Evolutionary conservation across 1,284 basidiomycete genomes (phyloP), one percentile per base, ranked within the genome.

Genomic region (Fomitiporia mediterranea): DNA sequence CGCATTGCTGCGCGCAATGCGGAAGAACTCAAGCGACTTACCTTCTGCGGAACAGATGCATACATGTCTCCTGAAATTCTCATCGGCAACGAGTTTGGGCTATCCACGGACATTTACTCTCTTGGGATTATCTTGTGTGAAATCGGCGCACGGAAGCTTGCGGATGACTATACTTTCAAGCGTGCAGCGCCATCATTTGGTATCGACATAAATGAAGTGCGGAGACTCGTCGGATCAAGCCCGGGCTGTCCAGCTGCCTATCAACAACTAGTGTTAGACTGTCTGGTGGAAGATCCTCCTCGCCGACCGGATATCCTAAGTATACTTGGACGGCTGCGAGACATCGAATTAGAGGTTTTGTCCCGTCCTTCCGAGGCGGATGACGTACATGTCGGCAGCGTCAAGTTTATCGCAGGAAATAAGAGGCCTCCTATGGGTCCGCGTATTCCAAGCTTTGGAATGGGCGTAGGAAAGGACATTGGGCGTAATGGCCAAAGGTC

Each of bases 31-130:
- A 89, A 89, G 65, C 81, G 94, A 19, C 84, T 98, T 64, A 97
- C 92, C 0, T 98, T 96, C 73, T 98, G 96, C 65, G 95, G 95
- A 15, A 98, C 95, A 0, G 95, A 98, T 66, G 89, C 90, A 2
- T 93, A 92, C 72, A 91, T 90, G 91, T 92, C 85, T 7, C 96
- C 95, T 0, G 96, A 98, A 70, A 97, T 99, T 63, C 75, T 98
- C 5, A 77, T 92, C 11, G 94, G 95, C 17, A 82, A 90, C 54
- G 89, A 93, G 65, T 98, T 98, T 65, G 89, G 92, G 67, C 81
- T 98, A 5, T 87, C 92, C 2, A 96, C 95, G 5, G 96, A 99
- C 67, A 85, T 98, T 9, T 98, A 92, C 70, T 95, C 93, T 4
- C 81, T 98, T 19, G 96, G 95, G 0, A 85, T 99, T 68, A 96